Evolutionary conservation across 305 asterid species (phyloP), one percentile per base, ranked within the genome.

Genomic region (Ilex paraguariensis): DNA sequence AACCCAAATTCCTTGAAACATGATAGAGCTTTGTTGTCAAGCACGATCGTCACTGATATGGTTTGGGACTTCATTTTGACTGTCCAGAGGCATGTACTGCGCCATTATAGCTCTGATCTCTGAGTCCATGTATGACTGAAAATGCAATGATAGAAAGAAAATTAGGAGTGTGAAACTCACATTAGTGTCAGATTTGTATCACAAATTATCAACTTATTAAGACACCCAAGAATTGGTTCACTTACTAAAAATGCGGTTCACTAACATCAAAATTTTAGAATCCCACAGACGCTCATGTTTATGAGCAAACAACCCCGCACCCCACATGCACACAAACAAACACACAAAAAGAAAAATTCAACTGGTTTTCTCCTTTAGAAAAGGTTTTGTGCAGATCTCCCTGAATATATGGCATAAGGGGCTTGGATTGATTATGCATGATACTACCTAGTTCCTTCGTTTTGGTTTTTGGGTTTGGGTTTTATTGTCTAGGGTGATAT

Each of bases 81-180:
- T 78, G 83, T 88, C 95, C 45, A 91, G 84, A 32, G 98, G 98
- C 96, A 91, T 91, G 81, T 86, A 91, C 63, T 91, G 98, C 51
- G 98, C 92, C 98, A 91, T 88, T 65, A 91, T 88, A 39, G 98
- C 98, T 76, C 95, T 81, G 67, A 91, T 91, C 79, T 91, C 98
- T 1, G 98, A 83, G 66, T 88, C 98, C 98, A 91, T 91, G 65
- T 91, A 91, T 15, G 95, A 71, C 96, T 91, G 95, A 55, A 74
- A 66, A 65, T 44, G 44, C 60, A 72, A 58, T 49, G 50, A 65
- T 7, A 16, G 30, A 44, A 44, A 52, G 28, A 31, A 39, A 10
- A 48, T 63, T 28, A 60, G 60, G 48, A 54, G 6, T 7, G 52
- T 2, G 15, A 7, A 46, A 46, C 15, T 12, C 52, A 11, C 52